Evolutionary conservation across 331 rosid genomes (phyloP).

Genomic region (Rosa hybrid): DNA sequence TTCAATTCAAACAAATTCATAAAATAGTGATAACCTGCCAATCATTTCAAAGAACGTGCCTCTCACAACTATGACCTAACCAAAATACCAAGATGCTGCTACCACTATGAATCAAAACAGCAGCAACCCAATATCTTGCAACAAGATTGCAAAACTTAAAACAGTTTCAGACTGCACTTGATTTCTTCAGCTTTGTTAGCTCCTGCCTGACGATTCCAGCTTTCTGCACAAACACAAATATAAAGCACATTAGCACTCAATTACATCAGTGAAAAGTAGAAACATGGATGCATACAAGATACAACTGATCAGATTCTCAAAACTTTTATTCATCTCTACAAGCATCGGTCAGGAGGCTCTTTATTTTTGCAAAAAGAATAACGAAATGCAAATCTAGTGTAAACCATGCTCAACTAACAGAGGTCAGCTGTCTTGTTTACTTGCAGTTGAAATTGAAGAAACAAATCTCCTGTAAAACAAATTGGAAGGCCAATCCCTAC

Average conservation of each 20-base stretch:
- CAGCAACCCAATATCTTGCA: neutral
- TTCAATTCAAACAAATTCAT: neutral
- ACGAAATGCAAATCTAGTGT: neutral
- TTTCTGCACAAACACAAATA: constrained; percentile 35
- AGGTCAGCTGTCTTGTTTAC: neutral
- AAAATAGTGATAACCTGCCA: neutral
- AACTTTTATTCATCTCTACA: neutral
- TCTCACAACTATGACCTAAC: constrained; percentile 4
- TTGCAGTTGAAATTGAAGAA: neutral
- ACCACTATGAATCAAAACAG: constrained; percentile 8
- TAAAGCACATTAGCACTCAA: neutral
- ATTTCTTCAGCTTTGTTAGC: constrained; percentile 56
- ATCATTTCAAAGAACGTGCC: neutral
- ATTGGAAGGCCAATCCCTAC: neutral
- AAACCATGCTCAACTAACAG: neutral
- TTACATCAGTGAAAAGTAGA: neutral
- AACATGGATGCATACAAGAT: neutral
- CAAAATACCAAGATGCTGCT: neutral
- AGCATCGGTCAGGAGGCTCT: neutral
- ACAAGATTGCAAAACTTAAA: neutral
- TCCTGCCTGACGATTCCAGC: constrained; percentile 56
- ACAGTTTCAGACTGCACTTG: constrained; percentile 27
- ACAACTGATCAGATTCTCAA: neutral
- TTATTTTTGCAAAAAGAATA: neutral
- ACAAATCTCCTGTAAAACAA: neutral